Evolutionary conservation across 2,329 filamentous ascomycete genomes (phyloP), one percentile per base, ranked within the genome.

Genomic region (Cryoendolithus antarcticus): DNA sequence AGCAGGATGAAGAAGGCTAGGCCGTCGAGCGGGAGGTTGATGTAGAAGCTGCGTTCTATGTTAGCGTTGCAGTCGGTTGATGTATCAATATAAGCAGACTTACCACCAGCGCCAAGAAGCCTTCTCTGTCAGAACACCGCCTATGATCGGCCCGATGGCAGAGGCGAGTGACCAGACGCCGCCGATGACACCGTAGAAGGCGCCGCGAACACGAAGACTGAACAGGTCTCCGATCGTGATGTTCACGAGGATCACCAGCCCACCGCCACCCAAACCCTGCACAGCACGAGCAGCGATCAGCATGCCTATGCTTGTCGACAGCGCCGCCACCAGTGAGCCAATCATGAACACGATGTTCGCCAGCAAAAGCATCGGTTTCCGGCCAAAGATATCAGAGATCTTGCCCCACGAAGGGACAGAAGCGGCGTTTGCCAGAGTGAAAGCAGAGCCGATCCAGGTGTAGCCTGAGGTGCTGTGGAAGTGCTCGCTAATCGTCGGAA

Each of bases 141-240:
- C 80, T 4, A 84, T 62, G 2, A 80, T 63, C 0, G 80, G 80
- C 0, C 80, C 81, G n/a, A 82, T 59, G 0, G 72, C 72, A 29
- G 69, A 72, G 3, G 80, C 77, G 12, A 80, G 55, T 1, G 77
- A 77, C 80, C 80, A 77, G 0, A 82, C 72, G 37, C 77, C 67
- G 4, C 76, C 77, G 39, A 81, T 72, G 34, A 83, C 60, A 1
- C 77, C 79, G 51, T 75, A 77, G 53, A 75, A 80, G 41, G 74
- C 68, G 11, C 74, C 70, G 34, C 76, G 68, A 36, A 47, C 54
- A 19, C 57, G 53, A 59, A 80, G 67, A 39, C 70, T 72, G 59
- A 81, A 80, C 21, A 80, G 52, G 57, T 81, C 77, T 4, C 69
- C 70, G 40, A 82, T 77, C 46, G 65, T 65, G 40, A 81, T 80